These are phyloP conservation scores for Sicyos baderoa DNA, from an alignment of 306 rosid species.

Conservation along the genomic window DNA sequence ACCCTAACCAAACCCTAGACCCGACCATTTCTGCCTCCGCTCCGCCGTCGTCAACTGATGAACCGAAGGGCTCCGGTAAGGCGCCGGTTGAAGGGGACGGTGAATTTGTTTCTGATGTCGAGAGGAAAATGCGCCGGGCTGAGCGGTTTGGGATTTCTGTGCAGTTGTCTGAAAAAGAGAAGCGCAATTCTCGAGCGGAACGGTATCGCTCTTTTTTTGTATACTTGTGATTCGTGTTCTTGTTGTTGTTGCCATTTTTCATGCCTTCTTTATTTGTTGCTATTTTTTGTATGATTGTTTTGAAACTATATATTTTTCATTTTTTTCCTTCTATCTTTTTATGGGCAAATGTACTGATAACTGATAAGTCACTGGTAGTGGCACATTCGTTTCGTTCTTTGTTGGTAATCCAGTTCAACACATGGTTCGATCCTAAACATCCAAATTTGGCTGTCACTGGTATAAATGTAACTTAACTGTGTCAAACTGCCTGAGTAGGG, in stretches of 20 bases:
- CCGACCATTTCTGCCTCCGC: conserved; percentile 20
- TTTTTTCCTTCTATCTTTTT: no score
- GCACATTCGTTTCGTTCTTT: no score
- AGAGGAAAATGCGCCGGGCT: conserved; percentile 83
- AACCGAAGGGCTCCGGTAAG: conserved; percentile 24
- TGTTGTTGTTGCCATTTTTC: neutral
- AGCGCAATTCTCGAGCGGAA: conserved; percentile 86
- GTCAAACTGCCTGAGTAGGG: no score
- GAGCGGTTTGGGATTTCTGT: conserved; percentile 84
- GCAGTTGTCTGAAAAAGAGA: conserved; percentile 66
- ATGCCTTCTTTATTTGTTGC: neutral
- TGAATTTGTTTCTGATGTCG: conserved; percentile 38
- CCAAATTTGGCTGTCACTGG: no score
- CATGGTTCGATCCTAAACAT: no score
- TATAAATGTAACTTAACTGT: no score
- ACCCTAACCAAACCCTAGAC: conserved; percentile 40
- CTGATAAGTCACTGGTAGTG: neutral
- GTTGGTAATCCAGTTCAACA: no score
- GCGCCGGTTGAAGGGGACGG: conserved; percentile 21
- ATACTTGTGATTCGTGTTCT: neutral
- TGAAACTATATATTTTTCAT: neutral
- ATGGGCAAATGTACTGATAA: no score
- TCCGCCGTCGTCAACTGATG: conserved; percentile 22
- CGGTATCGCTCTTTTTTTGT: conserved; percentile 32
- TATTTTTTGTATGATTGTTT: neutral